Evolutionary conservation across 352 stramenopile species (phyloP), one percentile per base, ranked within the genome.

Genomic region (Globisporangium recalcitrans): DNA sequence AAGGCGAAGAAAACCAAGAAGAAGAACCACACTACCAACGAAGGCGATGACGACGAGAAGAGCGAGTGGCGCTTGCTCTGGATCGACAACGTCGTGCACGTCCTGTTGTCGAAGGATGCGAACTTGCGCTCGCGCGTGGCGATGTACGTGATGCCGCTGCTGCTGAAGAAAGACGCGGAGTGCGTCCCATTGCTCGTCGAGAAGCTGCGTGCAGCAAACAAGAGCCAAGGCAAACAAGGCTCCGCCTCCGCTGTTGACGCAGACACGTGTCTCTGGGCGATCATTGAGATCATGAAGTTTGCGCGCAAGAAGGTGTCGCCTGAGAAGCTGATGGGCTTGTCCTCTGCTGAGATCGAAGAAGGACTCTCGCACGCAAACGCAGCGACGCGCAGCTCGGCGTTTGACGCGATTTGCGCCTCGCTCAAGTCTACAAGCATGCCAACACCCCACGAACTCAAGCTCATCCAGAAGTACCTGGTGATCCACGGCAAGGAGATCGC

Each of bases 381-480:
- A 1, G 82, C 89, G 60, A 89, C 79, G 6, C 81, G 85, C 29
- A 72, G 68, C n/a, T 72, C 82, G 16, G 81, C 85, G 26, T 94
- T 91, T 66, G 85, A 94, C 60, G 84, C 84, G 21, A 70, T 94
- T 13, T 92, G 82, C 51, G 74, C 79, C 7, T 91, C 78, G 48
- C 68, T 94, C 16, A 94, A 92, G 58, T 90, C 85, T 8, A 94
- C 85, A 14, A 85, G 80, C 29, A 77, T 91, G 68, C 85, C 85
- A 9, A 75, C 70, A 7, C 57, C 63, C 0, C 69, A 80, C 48
- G 85, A 94, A 42, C 61, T 92, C 10, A 34, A 60, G 21, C 65
- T 92, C 9, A 52, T 94, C 10, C 80, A 94, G 67, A 67, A 65
- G 16, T 92, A 84, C 62, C 63, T 94, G 29, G 74, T 88, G 27